A percentile compares a stretch with the other conserved stretches of the same genome.
These are phyloP conservation scores for Lippia alba DNA, from an alignment of 305 asterid species.

Conservation along the genomic window DNA sequence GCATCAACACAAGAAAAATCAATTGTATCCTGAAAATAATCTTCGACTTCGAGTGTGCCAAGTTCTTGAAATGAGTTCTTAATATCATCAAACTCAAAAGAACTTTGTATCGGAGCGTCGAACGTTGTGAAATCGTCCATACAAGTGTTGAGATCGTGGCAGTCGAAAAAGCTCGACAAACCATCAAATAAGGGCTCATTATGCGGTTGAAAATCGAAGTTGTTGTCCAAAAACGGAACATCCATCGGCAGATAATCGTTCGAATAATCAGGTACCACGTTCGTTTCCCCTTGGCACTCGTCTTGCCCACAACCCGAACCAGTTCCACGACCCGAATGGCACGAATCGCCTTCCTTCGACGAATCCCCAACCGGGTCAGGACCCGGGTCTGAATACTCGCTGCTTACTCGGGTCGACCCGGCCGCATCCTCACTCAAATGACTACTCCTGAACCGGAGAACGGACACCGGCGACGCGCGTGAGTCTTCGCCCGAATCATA, in stretches of 20 bases:
- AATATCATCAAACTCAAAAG: constrained; percentile 32
- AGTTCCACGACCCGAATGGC: constrained; percentile 12
- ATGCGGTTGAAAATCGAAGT: constrained; percentile 51
- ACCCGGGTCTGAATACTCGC: constrained; percentile 37
- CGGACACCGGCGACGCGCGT: constrained; percentile 54
- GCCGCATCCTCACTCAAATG: constrained; percentile 37
- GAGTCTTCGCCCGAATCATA: constrained; percentile 76
- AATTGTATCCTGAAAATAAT: constrained; percentile 52
- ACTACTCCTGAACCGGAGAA: constrained; percentile 50
- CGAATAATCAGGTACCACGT: constrained; percentile 46
- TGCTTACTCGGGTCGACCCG: constrained; percentile 37
- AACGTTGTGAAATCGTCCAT: constrained; percentile 41
- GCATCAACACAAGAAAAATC: constrained; percentile 53
- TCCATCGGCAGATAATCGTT: constrained; percentile 59
- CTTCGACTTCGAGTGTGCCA: constrained; percentile 52
- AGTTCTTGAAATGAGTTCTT: constrained; percentile 50
- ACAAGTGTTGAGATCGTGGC: constrained; percentile 37
- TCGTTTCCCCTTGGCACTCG: constrained; percentile 69
- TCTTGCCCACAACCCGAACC: constrained; percentile 15
- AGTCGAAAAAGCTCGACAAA: constrained; percentile 26
- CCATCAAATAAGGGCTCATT: constrained; percentile 45
- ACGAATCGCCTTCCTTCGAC: constrained; percentile 16
- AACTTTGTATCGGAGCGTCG: constrained; percentile 22
- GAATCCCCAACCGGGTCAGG: constrained; percentile 11
- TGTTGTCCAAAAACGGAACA: constrained; percentile 56